Percentiles rank a stretch among this genome's conserved stretches.
Conservation (phyloP, 306 rosid genomes). For the Quercus aquifolioides region DNA sequence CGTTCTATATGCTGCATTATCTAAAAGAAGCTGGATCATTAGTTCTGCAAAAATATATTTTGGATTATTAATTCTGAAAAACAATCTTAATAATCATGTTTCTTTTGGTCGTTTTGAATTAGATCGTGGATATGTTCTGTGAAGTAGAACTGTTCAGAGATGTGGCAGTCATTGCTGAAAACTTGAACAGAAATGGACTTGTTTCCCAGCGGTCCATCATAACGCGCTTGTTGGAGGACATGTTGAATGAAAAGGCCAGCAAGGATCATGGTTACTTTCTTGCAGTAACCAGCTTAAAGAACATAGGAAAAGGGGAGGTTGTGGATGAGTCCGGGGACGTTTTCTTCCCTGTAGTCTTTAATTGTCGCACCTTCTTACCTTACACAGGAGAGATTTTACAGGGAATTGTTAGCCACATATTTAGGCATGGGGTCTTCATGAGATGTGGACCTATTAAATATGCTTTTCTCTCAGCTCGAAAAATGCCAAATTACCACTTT, state of each 20-base stretch:
- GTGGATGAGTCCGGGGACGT: slow-evolving; percentile 9
- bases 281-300: slow-evolving; percentile 36
- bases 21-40: background rate
- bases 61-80: background rate
- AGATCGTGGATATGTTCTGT: slow-evolving; percentile 29
- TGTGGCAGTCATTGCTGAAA: slow-evolving; percentile 28
- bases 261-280: slow-evolving; percentile 43
- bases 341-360: slow-evolving; percentile 35
- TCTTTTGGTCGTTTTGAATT: slow-evolving; percentile 3
- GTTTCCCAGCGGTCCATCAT: slow-evolving; percentile 15
- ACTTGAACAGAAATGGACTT: slow-evolving; percentile 4
- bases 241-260: slow-evolving; percentile 36
- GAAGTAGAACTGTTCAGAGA: slow-evolving; percentile 33
- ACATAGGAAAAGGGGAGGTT: slow-evolving; percentile 23
- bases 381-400: slow-evolving; percentile 35
- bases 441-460: slow-evolving; percentile 47
- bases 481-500: slow-evolving; percentile 38
- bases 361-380: slow-evolving; percentile 40
- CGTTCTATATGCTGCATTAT: background rate
- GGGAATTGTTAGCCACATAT: slow-evolving; percentile 33
- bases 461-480: slow-evolving; percentile 29
- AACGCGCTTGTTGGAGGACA: slow-evolving; percentile 33
- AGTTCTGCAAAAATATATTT: background rate
- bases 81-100: background rate
- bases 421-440: slow-evolving; percentile 30